These are phyloP conservation scores for Solanum bukasovii DNA, from an alignment of 257 asterid genomes.

Conservation along the genomic window DNA sequence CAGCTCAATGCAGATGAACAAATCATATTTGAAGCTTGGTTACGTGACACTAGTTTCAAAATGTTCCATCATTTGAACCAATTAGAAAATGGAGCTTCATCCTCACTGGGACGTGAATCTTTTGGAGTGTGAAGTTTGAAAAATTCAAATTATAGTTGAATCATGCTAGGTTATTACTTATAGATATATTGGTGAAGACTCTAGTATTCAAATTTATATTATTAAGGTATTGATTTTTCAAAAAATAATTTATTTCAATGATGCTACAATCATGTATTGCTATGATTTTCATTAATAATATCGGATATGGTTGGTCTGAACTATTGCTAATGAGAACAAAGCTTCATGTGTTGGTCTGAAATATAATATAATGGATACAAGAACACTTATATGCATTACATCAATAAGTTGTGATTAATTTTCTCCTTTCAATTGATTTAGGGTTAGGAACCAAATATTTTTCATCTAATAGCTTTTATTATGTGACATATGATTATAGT, in stretches of 20 bases:
- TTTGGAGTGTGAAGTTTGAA: background rate
- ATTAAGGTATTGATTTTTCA: background rate
- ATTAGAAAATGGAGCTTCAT: background rate
- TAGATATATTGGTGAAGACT: background rate
- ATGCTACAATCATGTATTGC: background rate
- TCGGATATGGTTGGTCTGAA: background rate
- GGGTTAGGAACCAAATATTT: too few relatives aligned
- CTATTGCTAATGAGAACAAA: background rate
- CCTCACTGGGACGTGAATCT: background rate
- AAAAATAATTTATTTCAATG: background rate
- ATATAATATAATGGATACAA: background rate
- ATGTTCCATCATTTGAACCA: background rate
- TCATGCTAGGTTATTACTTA: background rate
- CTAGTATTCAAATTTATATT: background rate
- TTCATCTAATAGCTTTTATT: too few relatives aligned
- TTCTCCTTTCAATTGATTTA: background rate
- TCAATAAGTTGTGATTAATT: background rate
- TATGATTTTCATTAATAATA: background rate
- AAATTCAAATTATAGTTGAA: too few relatives aligned
- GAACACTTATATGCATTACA: background rate
- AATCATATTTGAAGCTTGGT: background rate
- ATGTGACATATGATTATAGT: too few relatives aligned
- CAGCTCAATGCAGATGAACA: background rate
- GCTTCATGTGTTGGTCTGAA: background rate
- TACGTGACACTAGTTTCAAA: background rate